Evolutionary conservation across 2,329 filamentous ascomycete genomes (phyloP).

Genomic region (Colletotrichum coccodes): DNA sequence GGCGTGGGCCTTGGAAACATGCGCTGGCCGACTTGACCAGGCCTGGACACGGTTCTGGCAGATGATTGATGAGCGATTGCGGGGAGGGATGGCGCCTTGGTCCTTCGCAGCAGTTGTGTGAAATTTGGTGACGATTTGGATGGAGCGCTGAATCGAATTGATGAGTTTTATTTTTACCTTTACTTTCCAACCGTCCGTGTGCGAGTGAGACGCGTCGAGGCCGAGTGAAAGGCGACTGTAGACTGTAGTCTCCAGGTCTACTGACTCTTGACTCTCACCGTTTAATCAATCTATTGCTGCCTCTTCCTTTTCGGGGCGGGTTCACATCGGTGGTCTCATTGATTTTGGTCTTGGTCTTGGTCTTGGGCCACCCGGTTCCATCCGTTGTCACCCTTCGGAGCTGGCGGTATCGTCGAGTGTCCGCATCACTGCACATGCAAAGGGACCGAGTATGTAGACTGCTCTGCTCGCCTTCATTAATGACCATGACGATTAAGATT

Average conservation of each 20-base stretch:
- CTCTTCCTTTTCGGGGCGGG: slow-evolving; percentile 1
- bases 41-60: background rate
- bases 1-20: background rate
- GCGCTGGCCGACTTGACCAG: slow-evolving; percentile 1
- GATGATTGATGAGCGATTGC: slow-evolving; percentile 24
- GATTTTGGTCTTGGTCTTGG: slow-evolving; percentile 20
- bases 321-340: slow-evolving; percentile 1
- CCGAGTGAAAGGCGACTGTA: background rate
- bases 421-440: background rate
- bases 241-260: too few species aligned
- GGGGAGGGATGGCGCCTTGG: slow-evolving; percentile 20
- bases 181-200: background rate
- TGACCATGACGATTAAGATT: background rate
- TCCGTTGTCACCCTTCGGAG: slow-evolving; percentile 5
- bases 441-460: background rate
- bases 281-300: slow-evolving; percentile 22
- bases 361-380: slow-evolving; percentile 3
- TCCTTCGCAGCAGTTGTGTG: background rate
- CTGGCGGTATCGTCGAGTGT: background rate
- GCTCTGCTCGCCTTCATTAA: slow-evolving; percentile 3
- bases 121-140: slow-evolving; percentile 6
- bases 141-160: slow-evolving; percentile 16
- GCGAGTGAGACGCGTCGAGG: background rate
- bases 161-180: background rate
- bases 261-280: slow-evolving; percentile 25